phyloP scores from a whole-genome alignment of 768 basidiomycete species.

The Termitomyces heimii region DNA sequence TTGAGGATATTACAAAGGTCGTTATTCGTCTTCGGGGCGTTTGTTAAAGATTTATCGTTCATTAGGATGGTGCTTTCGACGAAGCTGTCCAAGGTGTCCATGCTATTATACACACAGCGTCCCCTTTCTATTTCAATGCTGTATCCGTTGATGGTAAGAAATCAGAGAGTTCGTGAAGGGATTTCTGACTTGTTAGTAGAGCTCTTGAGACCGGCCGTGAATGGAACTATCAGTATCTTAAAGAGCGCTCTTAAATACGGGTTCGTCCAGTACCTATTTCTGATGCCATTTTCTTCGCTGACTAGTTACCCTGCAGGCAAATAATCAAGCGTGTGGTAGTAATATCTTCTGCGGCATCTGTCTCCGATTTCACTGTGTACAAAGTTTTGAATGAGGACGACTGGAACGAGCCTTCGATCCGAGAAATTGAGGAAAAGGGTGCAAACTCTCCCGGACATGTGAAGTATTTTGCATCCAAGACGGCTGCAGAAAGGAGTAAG shows the following conservation, averaged over 20 bases:
- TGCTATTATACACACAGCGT: constrained; percentile 57
- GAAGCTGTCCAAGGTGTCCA: constrained; percentile 65
- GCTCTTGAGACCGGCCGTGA: constrained; percentile 63
- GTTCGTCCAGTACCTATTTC: constrained; percentile 23
- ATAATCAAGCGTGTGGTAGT: constrained; percentile 54
- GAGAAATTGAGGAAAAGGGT: constrained; percentile 44
- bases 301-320: neutral
- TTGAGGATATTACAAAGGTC: constrained; percentile 20
- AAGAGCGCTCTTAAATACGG: constrained; percentile 49
- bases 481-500: constrained; percentile 49
- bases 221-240: constrained; percentile 62
- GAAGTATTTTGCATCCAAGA: constrained; percentile 39
- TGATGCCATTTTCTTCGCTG: neutral
- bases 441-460: constrained; percentile 27
- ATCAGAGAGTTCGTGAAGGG: neutral
- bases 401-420: constrained; percentile 52
- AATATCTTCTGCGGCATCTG: constrained; percentile 50
- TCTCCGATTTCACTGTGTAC: constrained; percentile 23
- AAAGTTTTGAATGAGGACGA: constrained; percentile 39
- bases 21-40: neutral
- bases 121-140: constrained; percentile 43
- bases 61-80: constrained; percentile 56
- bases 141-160: constrained; percentile 27
- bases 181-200: constrained; percentile 27
- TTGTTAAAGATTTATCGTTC: neutral